A percentile compares a stretch with the other conserved stretches of the same genome.
phyloP scores from a whole-genome alignment of 2,329 filamentous ascomycete species.

The Clathrospora elynae region DNA sequence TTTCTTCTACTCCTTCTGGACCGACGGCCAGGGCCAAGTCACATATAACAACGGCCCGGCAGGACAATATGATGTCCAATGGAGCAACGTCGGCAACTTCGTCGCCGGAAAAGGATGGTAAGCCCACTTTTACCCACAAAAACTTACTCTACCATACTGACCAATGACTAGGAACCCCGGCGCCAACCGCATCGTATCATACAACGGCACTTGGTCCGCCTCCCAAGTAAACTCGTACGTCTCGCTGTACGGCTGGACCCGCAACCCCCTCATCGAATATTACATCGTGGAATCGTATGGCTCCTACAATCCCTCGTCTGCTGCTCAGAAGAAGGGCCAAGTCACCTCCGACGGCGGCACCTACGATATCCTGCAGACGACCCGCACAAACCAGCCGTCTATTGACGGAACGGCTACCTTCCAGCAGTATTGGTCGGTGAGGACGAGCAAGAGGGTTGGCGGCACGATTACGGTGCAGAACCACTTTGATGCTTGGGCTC shows the following conservation, averaged over 20 bases:
- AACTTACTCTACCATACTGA: background rate
- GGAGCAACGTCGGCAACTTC: conserved; percentile 60
- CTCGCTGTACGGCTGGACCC: conserved; percentile 64
- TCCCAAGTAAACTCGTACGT: conserved; percentile 60
- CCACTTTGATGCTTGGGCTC: conserved; percentile 61
- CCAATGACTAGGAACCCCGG: conserved; percentile 51
- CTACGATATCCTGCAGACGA: conserved; percentile 59
- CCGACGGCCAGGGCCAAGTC: conserved; percentile 56
- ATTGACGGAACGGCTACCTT: conserved; percentile 62
- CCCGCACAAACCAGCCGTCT: conserved; percentile 57
- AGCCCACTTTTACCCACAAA: no score
- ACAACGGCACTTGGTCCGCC: conserved; percentile 53
- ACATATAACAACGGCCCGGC: conserved; percentile 59
- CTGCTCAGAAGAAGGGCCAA: conserved; percentile 56
- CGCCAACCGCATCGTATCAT: conserved; percentile 55
- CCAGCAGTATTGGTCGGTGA: conserved; percentile 61
- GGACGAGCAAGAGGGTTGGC: conserved; percentile 55
- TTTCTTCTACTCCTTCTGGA: conserved; percentile 60
- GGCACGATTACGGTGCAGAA: conserved; percentile 58
- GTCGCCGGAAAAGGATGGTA: conserved; percentile 63
- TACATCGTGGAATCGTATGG: conserved; percentile 63
- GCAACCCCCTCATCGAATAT: conserved; percentile 61
- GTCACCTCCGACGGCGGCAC: conserved; percentile 59
- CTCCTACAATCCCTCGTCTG: conserved; percentile 56
- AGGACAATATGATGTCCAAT: conserved; percentile 55